phyloP scores from a whole-genome alignment of 495 filamentous ascomycete species.

The Daldinia loculata region DNA sequence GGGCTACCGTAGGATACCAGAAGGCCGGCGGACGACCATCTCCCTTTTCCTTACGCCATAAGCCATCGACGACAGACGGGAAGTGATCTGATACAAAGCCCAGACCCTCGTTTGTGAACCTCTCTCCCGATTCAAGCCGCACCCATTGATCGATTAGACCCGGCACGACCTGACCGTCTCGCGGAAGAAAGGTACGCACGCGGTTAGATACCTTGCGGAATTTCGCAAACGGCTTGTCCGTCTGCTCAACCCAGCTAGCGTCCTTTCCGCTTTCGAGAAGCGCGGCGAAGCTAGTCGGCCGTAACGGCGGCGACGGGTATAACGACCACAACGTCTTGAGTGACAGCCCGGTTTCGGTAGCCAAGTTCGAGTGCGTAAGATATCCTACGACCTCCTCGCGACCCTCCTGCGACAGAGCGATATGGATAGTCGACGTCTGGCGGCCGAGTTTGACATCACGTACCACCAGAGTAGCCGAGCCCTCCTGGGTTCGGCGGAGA shows the following conservation, averaged over 20 bases:
- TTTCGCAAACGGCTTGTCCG: conserved; percentile 57
- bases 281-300: conserved; percentile 51
- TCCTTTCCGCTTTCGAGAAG: conserved; percentile 53
- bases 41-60: conserved; percentile 28
- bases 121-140: conserved; percentile 58
- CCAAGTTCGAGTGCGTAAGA: conserved; percentile 69
- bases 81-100: conserved; percentile 71
- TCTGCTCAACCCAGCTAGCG: conserved; percentile 52
- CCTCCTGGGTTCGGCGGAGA: conserved; percentile 71
- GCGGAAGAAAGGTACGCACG: conserved; percentile 65
- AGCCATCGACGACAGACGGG: conserved; percentile 34
- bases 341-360: conserved; percentile 65
- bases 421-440: conserved; percentile 74
- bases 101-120: conserved; percentile 63
- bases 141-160: conserved; percentile 71
- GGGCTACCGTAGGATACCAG: conserved; percentile 79
- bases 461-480: conserved; percentile 66
- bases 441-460: conserved; percentile 75
- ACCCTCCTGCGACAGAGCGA: conserved; percentile 62
- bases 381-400: conserved; percentile 72
- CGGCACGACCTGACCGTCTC: conserved; percentile 52
- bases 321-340: conserved; percentile 60
- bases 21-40: conserved; percentile 47
- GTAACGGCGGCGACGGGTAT: conserved; percentile 54
- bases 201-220: conserved; percentile 69